phyloP scores from a whole-genome alignment of 1,284 basidiomycete species.

The Inonotus hispidus region DNA sequence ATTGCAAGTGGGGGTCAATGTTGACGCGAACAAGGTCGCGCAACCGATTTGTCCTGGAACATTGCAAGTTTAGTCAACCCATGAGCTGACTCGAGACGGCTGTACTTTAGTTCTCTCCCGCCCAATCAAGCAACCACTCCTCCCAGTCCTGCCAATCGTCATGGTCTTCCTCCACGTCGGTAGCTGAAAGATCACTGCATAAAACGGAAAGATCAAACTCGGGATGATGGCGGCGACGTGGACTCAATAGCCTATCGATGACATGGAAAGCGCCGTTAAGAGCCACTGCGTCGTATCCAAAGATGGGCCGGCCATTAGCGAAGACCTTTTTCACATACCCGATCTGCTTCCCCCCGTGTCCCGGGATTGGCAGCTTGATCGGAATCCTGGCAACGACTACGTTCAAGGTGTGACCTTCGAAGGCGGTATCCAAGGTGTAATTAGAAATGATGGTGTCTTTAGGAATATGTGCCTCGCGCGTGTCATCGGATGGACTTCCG shows the following conservation, averaged over 20 bases:
- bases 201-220: neutral
- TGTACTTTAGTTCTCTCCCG: constrained; percentile 10
- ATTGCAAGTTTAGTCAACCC: no score
- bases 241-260: constrained; percentile 47
- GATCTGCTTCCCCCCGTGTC: constrained; percentile 31
- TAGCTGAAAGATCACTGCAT: constrained; percentile 8
- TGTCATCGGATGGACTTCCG: neutral
- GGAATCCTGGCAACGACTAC: constrained; percentile 41
- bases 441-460: constrained; percentile 42
- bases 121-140: constrained; percentile 43
- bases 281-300: constrained; percentile 47
- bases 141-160: constrained; percentile 58
- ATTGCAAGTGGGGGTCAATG: no score
- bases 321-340: constrained; percentile 38
- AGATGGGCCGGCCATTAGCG: constrained; percentile 47
- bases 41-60: no score
- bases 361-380: constrained; percentile 32
- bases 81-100: no score
- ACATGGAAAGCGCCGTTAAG: constrained; percentile 63
- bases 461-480: constrained; percentile 7
- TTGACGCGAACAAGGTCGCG: no score
- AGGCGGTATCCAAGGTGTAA: constrained; percentile 42
- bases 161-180: constrained; percentile 26
- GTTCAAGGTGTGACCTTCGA: constrained; percentile 43
- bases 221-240: constrained; percentile 26